phyloP scores from a whole-genome alignment of 768 basidiomycete species.

The Tylopilus subfusipes region DNA sequence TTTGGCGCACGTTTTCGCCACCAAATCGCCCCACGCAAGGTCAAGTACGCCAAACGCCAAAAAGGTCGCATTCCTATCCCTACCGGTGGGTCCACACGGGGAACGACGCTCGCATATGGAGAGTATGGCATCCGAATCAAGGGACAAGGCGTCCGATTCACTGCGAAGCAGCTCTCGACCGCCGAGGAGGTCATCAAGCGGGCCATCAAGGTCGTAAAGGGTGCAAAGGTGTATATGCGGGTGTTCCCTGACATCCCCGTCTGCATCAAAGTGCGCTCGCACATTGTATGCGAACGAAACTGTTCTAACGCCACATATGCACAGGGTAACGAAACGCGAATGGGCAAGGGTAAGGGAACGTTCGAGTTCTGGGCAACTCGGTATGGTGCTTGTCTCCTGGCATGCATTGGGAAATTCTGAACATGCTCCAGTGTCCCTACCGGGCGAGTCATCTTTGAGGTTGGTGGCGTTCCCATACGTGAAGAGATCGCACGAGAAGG shows the following conservation, averaged over 20 bases:
- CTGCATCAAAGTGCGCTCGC: conserved; percentile 77
- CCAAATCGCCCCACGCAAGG: conserved; percentile 78
- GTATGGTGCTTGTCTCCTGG: conserved; percentile 38
- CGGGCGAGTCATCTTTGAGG: conserved; percentile 90
- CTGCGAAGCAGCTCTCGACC: conserved; percentile 84
- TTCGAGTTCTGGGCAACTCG: conserved; percentile 98
- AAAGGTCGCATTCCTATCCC: conserved; percentile 87
- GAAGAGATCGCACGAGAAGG: conserved; percentile 93
- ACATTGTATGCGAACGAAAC: not conserved
- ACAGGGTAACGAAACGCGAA: conserved; percentile 96
- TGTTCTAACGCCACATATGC: conserved; percentile 1
- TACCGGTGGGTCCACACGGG: conserved; percentile 86
- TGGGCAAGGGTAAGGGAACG: conserved; percentile 98
- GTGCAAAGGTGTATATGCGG: conserved; percentile 78
- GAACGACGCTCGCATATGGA: conserved; percentile 88
- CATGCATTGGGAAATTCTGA: not conserved
- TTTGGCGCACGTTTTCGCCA: conserved; percentile 38
- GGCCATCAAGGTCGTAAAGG: conserved; percentile 87
- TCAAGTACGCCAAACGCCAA: conserved; percentile 84
- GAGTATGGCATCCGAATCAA: conserved; percentile 91
- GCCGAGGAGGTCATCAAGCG: conserved; percentile 86
- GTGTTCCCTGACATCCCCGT: conserved; percentile 98
- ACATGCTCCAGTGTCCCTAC: conserved; percentile 61
- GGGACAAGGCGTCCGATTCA: conserved; percentile 73
- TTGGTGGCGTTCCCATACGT: conserved; percentile 85